Base-by-base conservation (phyloP, 164 flowering plant species). In the Vitis rupestris region DNA sequence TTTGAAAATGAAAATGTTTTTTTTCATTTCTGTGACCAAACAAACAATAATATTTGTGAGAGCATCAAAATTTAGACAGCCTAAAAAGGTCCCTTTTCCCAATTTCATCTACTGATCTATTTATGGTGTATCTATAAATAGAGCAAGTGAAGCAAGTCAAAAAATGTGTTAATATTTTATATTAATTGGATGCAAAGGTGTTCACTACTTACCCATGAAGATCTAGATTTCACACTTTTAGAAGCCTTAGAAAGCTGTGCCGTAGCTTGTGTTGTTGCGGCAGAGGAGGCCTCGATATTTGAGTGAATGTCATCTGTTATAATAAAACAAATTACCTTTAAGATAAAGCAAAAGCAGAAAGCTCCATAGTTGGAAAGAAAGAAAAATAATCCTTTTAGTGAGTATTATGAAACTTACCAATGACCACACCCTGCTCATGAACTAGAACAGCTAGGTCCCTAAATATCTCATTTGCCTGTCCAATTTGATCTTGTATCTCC, bases 361-460 rank as follows among this genome's bases (percentile, higher is more conserved):
- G 10, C 8, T 30, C 56, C 37, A 23, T 16, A 3, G 11, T 23
- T 19, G 30, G 59, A 29, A 62, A 30, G 1, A 9, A 55, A 27
- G 60, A 27, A 16, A 30, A 70, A 15, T 7, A 59, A 61, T n/a
- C 19, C 23, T n/a, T 9, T 50, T 14, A 16, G 50, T 17, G 29
- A 29, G 53, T 17, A 47, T 61, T 50, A 19, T 19, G 61, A 16
- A 70, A 71, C 84, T 79, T 75, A 90, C 95, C 92, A 50, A 90
- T 88, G 19, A 81, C 78, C 63, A 82, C 82, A 50, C 91, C 90
- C 70, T 90, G 95, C 48, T 84, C 87, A 65, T 88, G 87, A 69
- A 87, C 89, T 13, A 90, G 81, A 73, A 90, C 92, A 50, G 94
- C 94, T 53, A 90, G 85, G 75, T 87, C 94, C 81, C 80, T 85